These are phyloP conservation scores for Diversispora eburnea DNA, from an alignment of 192 early-diverging fungal genomes.

Conservation along the genomic window DNA sequence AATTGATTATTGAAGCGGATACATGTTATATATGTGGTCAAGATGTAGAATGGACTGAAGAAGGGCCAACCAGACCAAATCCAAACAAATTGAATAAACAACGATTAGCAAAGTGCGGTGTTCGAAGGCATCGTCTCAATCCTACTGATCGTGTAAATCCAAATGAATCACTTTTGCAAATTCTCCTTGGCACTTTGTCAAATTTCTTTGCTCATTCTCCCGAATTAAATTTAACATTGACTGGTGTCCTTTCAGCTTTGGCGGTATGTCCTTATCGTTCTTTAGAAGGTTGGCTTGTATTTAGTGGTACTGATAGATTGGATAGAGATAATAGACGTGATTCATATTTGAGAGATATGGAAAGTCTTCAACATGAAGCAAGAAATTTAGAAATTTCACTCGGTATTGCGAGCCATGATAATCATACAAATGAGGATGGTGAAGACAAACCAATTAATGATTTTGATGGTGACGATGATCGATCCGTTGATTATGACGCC, in stretches of 20 bases:
- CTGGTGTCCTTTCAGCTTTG: conserved; percentile 83
- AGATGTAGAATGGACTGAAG: conserved; percentile 30
- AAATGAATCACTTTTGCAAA: conserved; percentile 65
- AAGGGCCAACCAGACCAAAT: conserved; percentile 32
- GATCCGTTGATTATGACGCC: conserved; percentile 37
- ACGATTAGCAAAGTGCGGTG: conserved; percentile 29
- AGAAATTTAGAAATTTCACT: conserved; percentile 28
- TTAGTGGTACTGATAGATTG: conserved; percentile 45
- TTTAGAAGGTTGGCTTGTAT: conserved; percentile 69
- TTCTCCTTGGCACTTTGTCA: conserved; percentile 60
- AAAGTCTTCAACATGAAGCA: conserved; percentile 1
- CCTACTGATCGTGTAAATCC: conserved; percentile 47
- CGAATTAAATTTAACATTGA: conserved; percentile 86
- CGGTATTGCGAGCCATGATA: conserved; percentile 41
- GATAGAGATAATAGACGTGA: conserved; percentile 35
- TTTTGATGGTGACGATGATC: conserved; percentile 43
- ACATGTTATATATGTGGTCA: conserved; percentile 47
- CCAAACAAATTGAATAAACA: conserved; percentile 36
- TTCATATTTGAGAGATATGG: background rate
- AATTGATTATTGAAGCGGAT: conserved; percentile 45
- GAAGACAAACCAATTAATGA: conserved; percentile 34
- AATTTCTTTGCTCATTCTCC: conserved; percentile 85
- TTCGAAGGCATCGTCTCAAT: conserved; percentile 41
- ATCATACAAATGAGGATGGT: conserved; percentile 30
- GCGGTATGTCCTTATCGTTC: conserved; percentile 71